These are phyloP conservation scores for Mortierella sp. DNA, from an alignment of 371 early-diverging fungal genomes.

Conservation along the genomic window DNA sequence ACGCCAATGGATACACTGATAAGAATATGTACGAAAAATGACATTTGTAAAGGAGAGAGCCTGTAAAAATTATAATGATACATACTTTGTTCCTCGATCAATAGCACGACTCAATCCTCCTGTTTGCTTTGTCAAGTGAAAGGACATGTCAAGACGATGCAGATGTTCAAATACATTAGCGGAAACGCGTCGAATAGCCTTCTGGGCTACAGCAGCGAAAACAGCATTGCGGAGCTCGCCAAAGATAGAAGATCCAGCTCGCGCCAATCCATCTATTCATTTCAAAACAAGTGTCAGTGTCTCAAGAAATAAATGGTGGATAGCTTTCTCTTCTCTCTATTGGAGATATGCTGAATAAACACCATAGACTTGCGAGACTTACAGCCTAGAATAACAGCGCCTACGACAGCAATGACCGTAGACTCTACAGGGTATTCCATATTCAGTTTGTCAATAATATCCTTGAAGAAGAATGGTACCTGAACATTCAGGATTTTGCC, in stretches of 20 bases:
- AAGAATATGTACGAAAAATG: neutral
- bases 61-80: neutral
- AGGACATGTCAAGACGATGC: slow-evolving; percentile 86
- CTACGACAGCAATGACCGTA: slow-evolving; percentile 81
- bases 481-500: slow-evolving; percentile 93
- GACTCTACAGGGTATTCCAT: slow-evolving; percentile 66
- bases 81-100: slow-evolving; percentile 96
- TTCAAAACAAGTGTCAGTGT: neutral
- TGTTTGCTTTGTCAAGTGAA: slow-evolving; percentile 93
- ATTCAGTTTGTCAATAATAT: slow-evolving; percentile 83
- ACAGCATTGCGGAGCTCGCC: slow-evolving; percentile 95
- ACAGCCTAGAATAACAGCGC: slow-evolving; percentile 91
- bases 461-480: slow-evolving; percentile 95
- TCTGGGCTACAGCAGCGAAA: slow-evolving; percentile 95
- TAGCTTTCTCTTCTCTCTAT: neutral
- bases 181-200: slow-evolving; percentile 91
- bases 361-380: slow-evolving; percentile 41
- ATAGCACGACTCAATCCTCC: slow-evolving; percentile 96
- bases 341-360: neutral
- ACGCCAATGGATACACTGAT: neutral
- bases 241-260: slow-evolving; percentile 86
- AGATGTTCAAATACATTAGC: slow-evolving; percentile 90
- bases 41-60: neutral
- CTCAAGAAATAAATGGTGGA: neutral
- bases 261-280: slow-evolving; percentile 85